A percentile compares a stretch with the other conserved stretches of the same genome.
Evolutionary conservation across 768 basidiomycete species (phyloP).

Genomic region (Tylopilus vinaceipallidus): DNA sequence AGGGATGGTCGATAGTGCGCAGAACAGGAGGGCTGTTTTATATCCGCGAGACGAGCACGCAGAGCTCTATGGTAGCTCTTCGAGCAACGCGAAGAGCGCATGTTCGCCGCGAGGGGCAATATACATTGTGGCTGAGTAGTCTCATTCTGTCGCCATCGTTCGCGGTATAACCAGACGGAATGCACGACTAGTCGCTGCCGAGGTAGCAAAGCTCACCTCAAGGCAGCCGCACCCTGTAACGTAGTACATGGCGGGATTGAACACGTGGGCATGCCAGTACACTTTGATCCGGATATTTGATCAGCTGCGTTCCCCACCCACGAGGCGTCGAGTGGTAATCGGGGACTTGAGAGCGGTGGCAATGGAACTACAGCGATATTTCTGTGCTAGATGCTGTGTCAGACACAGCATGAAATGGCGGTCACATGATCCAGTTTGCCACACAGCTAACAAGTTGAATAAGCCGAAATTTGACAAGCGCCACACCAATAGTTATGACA

Average conservation of each 20-base stretch:
- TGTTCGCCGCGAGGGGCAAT: slow-evolving; percentile 31
- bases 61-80: slow-evolving; percentile 12
- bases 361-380: background rate
- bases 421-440: too few species aligned
- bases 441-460: too few species aligned
- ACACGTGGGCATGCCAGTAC: slow-evolving; percentile 16
- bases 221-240: slow-evolving; percentile 13
- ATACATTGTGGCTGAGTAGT: slow-evolving; percentile 12
- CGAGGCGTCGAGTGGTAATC: slow-evolving; percentile 10
- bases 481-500: too few species aligned
- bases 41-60: slow-evolving; percentile 16
- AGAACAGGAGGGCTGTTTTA: slow-evolving; percentile 22
- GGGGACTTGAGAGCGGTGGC: background rate
- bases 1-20: slow-evolving; percentile 35
- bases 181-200: slow-evolving; percentile 17
- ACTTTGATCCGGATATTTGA: slow-evolving; percentile 17
- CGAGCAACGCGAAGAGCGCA: slow-evolving; percentile 28
- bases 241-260: background rate
- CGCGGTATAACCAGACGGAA: slow-evolving; percentile 9
- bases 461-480: too few species aligned
- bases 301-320: slow-evolving; percentile 16
- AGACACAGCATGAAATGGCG: too few species aligned
- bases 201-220: slow-evolving; percentile 14
- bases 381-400: too few species aligned
- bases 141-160: slow-evolving; percentile 11